A percentile compares a stretch with the other conserved stretches of the same genome.
These are phyloP conservation scores for Fusarium domesticum DNA, from an alignment of 2,329 filamentous ascomycete genomes.

Conservation along the genomic window DNA sequence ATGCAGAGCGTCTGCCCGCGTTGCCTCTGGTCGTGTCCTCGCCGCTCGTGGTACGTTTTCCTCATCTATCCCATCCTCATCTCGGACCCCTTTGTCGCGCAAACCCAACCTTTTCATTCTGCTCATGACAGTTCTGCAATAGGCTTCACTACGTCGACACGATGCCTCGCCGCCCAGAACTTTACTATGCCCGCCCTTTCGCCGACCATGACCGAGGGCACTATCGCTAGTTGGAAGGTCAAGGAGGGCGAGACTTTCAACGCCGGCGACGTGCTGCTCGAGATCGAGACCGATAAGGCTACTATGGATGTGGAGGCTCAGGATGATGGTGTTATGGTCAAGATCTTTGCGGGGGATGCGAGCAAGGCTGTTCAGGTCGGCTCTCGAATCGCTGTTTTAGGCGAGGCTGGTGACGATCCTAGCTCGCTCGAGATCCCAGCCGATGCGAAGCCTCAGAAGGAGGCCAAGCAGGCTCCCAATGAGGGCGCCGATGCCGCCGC, in stretches of 20 bases:
- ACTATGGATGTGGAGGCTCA: constrained; percentile 94
- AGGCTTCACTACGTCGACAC: constrained; percentile 64
- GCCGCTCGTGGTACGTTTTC: constrained; percentile 54
- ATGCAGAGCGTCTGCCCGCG: constrained; percentile 61
- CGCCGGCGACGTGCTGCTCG: constrained; percentile 81
- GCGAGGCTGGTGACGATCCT: constrained; percentile 78
- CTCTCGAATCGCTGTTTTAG: constrained; percentile 75
- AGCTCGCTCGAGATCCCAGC: constrained; percentile 69
- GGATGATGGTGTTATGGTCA: constrained; percentile 81
- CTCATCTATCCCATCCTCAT: constrained; percentile 8
- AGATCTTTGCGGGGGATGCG: constrained; percentile 73
- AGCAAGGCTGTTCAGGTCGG: constrained; percentile 77
- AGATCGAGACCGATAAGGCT: constrained; percentile 93
- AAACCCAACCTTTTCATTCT: constrained; percentile 12
- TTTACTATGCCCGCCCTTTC: constrained; percentile 90
- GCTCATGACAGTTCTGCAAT: constrained; percentile 9
- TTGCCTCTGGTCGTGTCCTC: constrained; percentile 48
- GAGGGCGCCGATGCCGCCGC: constrained; percentile 33
- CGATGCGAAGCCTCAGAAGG: constrained; percentile 64
- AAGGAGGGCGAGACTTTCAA: constrained; percentile 82
- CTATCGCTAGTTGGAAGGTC: constrained; percentile 79
- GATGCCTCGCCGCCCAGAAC: constrained; percentile 72
- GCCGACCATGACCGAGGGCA: constrained; percentile 91
- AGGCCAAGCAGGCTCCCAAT: constrained; percentile 58
- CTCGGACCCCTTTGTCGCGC: constrained; percentile 26